Evolutionary conservation across 768 basidiomycete genomes (phyloP), one percentile per base, ranked within the genome.

Genomic region (Tulasnella sp.): DNA sequence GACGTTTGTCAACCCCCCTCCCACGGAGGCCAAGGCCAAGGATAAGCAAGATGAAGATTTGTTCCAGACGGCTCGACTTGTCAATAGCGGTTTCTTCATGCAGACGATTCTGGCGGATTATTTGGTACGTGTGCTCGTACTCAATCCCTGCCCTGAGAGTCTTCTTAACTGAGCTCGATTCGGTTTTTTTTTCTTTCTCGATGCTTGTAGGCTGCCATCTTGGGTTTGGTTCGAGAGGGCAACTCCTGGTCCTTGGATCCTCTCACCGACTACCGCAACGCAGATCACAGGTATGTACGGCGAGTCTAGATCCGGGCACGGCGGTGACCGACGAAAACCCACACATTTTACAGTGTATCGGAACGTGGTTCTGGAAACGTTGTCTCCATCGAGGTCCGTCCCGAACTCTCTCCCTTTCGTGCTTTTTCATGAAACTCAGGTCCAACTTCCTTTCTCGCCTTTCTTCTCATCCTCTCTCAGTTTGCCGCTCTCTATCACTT

Each of bases 1-100:
- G 14, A 90, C 84, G 0, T 96, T 88, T 83, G 82, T 82, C 3
- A 88, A 94, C 82, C 93, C 93, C n/a, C 68, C 80, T 39, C 27
- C n/a, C n/a, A n/a, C 75, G 44, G 24, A 62, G 42, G 75, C 62
- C 24, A 16, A 72, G 7, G 36, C 75, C 71, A 79, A 52, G 72
- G 21, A 71, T 0, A 31, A 40, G 24, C 78, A 79, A 31, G 78
- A 79, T 38, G 78, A 79, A 24, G 78, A 79, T 27, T 14, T 79
- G 18, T 79, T 79, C 78, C 71, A 79, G 10, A 79, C 78, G 80
- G 90, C 93, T 0, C 89, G 93, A 4, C 86, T 95, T 12, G 87
- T 93, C 81, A 96, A 96, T 83, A 92, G 91, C 81, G 90, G 73
- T 14, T 77, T 62, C 74, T 78, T 82, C 56, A 82, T 78, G 34